phyloP scores from a whole-genome alignment of 1,284 basidiomycete genomes.

The Coniferiporia weirii region DNA sequence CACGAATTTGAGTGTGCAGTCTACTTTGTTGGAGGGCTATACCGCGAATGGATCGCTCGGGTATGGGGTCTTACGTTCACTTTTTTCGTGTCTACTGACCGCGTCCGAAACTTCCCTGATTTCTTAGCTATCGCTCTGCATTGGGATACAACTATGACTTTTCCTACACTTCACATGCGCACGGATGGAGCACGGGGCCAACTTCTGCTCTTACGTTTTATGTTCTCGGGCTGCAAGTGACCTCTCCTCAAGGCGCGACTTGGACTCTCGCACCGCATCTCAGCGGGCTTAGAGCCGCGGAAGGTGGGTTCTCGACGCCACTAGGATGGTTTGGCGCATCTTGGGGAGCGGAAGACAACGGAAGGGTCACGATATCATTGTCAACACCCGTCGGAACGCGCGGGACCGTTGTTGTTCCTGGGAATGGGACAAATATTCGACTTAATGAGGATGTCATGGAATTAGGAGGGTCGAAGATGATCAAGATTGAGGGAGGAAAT shows the following conservation, averaged over 20 bases:
- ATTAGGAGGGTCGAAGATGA: neutral
- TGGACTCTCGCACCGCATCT: slow-evolving; percentile 39
- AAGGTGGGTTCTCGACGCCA: slow-evolving; percentile 41
- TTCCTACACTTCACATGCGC: slow-evolving; percentile 42
- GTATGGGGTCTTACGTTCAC: slow-evolving; percentile 26
- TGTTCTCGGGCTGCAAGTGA: slow-evolving; percentile 39
- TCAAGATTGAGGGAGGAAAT: neutral
- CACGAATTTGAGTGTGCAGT: slow-evolving; percentile 45
- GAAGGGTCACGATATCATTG: neutral
- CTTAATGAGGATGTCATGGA: neutral
- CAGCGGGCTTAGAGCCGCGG: slow-evolving; percentile 28
- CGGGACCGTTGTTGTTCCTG: slow-evolving; percentile 4
- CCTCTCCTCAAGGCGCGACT: slow-evolving; percentile 32
- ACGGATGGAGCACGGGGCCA: slow-evolving; percentile 43
- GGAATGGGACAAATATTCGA: neutral
- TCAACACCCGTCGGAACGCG: slow-evolving; percentile 13
- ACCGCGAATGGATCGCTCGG: slow-evolving; percentile 47
- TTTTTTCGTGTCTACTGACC: neutral
- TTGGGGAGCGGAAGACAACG: slow-evolving; percentile 28
- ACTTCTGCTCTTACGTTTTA: slow-evolving; percentile 42
- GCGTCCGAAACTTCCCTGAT: neutral
- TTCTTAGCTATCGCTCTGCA: slow-evolving; percentile 38
- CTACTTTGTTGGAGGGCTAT: slow-evolving; percentile 46
- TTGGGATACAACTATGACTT: slow-evolving; percentile 44
- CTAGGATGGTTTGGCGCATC: slow-evolving; percentile 39